phyloP scores from a whole-genome alignment of 257 asterid species.

The Plantago elongata region DNA sequence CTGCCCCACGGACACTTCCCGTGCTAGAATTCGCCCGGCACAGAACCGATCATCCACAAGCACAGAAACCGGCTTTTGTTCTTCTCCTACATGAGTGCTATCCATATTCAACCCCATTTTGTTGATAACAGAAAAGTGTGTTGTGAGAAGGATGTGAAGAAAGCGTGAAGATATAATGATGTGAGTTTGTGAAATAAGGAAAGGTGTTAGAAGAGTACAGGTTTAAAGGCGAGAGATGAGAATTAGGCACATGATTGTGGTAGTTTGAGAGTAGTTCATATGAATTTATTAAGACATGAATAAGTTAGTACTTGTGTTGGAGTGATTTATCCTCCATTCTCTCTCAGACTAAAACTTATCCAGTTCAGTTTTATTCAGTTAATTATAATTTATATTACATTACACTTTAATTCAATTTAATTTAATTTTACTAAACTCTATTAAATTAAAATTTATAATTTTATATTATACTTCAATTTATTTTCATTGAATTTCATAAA shows the following conservation, averaged over 20 bases:
- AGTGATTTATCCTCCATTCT: too few relatives aligned
- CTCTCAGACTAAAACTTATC: too few relatives aligned
- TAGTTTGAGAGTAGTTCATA: constrained; percentile 24
- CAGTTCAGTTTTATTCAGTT: too few relatives aligned
- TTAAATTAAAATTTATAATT: too few relatives aligned
- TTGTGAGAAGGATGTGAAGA: not conserved
- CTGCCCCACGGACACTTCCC: constrained; percentile 44
- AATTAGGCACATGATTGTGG: constrained; percentile 50
- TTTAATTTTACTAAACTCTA: too few relatives aligned
- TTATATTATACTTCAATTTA: too few relatives aligned
- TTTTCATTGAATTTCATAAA: too few relatives aligned
- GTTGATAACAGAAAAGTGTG: not conserved
- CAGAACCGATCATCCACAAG: constrained; percentile 44
- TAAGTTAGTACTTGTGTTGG: constrained; percentile 16
- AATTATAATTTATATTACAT: too few relatives aligned
- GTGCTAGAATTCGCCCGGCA: constrained; percentile 36
- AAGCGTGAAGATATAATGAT: constrained; percentile 3
- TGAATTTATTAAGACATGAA: constrained; percentile 11
- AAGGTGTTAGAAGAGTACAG: constrained; percentile 20
- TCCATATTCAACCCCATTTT: constrained; percentile 23
- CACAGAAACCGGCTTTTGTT: constrained; percentile 29
- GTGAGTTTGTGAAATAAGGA: constrained; percentile 15
- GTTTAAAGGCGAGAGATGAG: constrained; percentile 42
- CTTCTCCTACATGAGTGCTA: not conserved
- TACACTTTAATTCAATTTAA: too few relatives aligned